Base-by-base conservation (phyloP, 1,284 basidiomycete species). In the Uromyces viciae-fabae region DNA sequence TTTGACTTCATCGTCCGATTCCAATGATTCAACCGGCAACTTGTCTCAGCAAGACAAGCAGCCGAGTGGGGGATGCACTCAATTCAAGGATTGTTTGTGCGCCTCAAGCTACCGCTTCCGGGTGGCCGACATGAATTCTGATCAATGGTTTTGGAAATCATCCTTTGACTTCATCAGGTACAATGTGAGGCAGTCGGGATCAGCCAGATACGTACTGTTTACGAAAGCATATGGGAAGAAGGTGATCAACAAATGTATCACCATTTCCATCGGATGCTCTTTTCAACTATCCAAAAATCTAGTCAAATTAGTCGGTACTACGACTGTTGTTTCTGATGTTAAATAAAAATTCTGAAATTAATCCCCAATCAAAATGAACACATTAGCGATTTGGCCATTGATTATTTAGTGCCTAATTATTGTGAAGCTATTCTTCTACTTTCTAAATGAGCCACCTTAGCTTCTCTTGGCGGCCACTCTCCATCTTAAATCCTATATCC, bases 51-150 rank as follows among this genome's bases (percentile, higher is more conserved):
- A 3, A 4, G 66, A 15, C 66, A 69, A 31, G 66, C 66, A 28
- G 66, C n/a, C 4, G 66, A 69, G n/a, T 69, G 66, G 66, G 66
- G 66, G 19, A 69, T 69, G 66, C 4, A 31, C 3, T 69, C 42
- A 2, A 2, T 69, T 17, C 66, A 69, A 46, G 38, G 38, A 8
- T 69, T 28, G 1, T 69, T 69, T 46, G 40, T 43, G 1, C 9
- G 42, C n/a, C 22, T 69, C 4, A 69, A 69, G n/a, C 42, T 69
- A 0, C 66, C 66, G 11, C 38, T 69, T 28, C 66, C 66, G 17
- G 66, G 40, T 11, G 8, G 8, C 25, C n/a, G 43, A 8, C 64
- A 66, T 42, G 38, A 42, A 33, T 42, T 42, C 64, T 1, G 64
- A n/a, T 40, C 15, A 7, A 25, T 42, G 3, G 15, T 66, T 11